Evolutionary conservation across 2,329 filamentous ascomycete genomes (phyloP).

Genomic region (Penicillium sp.): DNA sequence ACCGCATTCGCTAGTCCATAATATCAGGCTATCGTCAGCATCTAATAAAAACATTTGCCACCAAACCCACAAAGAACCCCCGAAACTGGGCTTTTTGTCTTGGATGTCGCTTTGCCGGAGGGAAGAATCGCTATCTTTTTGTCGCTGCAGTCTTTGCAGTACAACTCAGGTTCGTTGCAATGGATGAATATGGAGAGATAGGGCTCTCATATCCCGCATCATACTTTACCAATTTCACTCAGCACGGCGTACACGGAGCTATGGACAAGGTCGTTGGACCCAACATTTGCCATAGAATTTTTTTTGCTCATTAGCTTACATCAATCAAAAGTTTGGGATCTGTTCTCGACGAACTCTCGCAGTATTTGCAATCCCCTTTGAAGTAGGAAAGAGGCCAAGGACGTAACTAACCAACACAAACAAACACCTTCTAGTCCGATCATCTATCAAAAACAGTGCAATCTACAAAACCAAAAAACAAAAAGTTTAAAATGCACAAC

Average conservation of each 20-base stretch:
- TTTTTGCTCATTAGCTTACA: slow-evolving; percentile 9
- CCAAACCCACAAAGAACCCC: neutral
- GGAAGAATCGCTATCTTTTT: neutral
- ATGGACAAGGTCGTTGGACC: slow-evolving; percentile 6
- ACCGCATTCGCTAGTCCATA: slow-evolving; percentile 2
- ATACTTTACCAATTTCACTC: slow-evolving; percentile 10
- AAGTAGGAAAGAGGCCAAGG: neutral
- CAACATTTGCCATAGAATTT: neutral
- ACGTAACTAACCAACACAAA: neutral
- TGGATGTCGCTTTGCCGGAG: slow-evolving; percentile 1
- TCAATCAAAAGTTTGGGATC: slow-evolving; percentile 17
- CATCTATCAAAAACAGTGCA: neutral
- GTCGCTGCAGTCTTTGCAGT: neutral
- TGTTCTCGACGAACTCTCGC: neutral
- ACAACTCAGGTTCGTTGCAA: neutral
- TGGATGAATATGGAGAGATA: neutral
- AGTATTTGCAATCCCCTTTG: neutral
- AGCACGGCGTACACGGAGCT: slow-evolving; percentile 20
- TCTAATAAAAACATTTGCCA: neutral
- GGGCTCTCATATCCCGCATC: neutral
- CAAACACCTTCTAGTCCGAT: neutral
- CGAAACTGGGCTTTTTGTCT: slow-evolving; percentile 1
- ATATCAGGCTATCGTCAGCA: neutral
- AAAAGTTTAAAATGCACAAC: neutral
- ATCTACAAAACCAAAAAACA: neutral